Base-by-base conservation (phyloP, 2,329 filamentous ascomycete species). In the Nemania diffusa region DNA sequence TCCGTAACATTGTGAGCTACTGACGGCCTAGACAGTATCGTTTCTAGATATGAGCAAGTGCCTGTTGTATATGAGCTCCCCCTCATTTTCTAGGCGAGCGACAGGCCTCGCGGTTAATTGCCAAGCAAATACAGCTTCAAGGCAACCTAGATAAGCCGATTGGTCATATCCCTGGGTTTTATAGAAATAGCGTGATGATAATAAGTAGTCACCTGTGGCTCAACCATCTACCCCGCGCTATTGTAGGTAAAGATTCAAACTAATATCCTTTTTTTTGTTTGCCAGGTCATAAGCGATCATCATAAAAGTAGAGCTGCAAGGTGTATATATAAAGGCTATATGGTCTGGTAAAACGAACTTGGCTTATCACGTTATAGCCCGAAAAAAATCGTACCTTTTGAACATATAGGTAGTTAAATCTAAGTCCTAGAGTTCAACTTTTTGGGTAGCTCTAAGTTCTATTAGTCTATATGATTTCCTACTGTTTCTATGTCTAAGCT, bases 41-140 rank as follows among this genome's bases (percentile, higher is more conserved):
- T 29, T 37, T 8, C 5, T 27, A 22, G 13, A 2, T 4, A 46
- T 26, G 29, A 42, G 17, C 6, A 17, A n/a, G 11, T 6, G 11
- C n/a, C 34, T 24, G 6, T 9, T 9, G 9, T 51, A 2, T 60
- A 34, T 29, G 34, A 24, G 1, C 7, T 24, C 2, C 5, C 26
- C 8, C 4, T 32, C 22, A 57, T 37, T 51, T 55, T 32, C 6
- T 29, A 57, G 34, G 46, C 62, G 52, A 58, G 52, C 1, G 60
- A 20, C 11, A 55, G 50, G 48, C 56, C 20, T 60, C 27, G 27
- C 65, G 60, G 65, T 55, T 67, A 60, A 67, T 67, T 64, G 11
- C 24, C 15, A 27, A 59, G 40, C 15, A 20, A 51, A 55, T 26
- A 8, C 55, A 64, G 55, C 40, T 58, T n/a, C n/a, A 26, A 6